Base-by-base conservation (phyloP, 441 rosid genomes). In the Corymbia citriodora region DNA sequence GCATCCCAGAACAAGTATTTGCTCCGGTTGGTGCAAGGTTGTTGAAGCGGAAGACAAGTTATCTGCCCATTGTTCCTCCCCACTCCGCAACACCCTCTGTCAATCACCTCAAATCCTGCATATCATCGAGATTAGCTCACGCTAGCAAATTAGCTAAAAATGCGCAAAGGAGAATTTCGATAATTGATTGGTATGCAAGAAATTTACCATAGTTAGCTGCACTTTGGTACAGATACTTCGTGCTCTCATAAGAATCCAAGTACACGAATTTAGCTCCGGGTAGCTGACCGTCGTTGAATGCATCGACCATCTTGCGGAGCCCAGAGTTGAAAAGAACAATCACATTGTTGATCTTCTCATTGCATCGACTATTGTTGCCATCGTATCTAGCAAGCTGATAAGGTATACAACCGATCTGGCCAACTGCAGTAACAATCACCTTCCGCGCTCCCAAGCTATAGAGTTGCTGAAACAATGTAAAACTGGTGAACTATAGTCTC, bases 321-420 rank as follows among this genome's bases (percentile, higher is more conserved):
- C 96, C 97, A 15, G 95, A 68, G 93, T 97, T 97, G 94, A 97
- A 97, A 85, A 95, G 36, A 27, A 89, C 59, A 57, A 97, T 96
- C 11, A 95, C 98, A 18, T 91, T 91, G 94, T 97, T 97, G 87
- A 97, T 95, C 19, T 92, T 94, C 25, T 96, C 98, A 90, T 98
- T 97, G 92, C 99, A 98, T 7, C 96, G 92, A 90, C 92, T 94
- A 88, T 91, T 93, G 91, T 92, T 95, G 6, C 95, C 93, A 59
- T 90, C 92, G 31, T 94, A 96, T 27, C 98, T 88, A 29, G 99
- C 99, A 5, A 98, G 96, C 91, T 98, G 92, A 90, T 97, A 97
- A 7, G 99, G 99, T 90, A 98, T 98, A 96, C 99, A 97, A 2
- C 99, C 99, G 21, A 97, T 96, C 91, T 94, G 97, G 31, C 99